These are phyloP conservation scores for Penicillium subrubescens DNA, from an alignment of 495 filamentous ascomycete genomes.

Conservation along the genomic window DNA sequence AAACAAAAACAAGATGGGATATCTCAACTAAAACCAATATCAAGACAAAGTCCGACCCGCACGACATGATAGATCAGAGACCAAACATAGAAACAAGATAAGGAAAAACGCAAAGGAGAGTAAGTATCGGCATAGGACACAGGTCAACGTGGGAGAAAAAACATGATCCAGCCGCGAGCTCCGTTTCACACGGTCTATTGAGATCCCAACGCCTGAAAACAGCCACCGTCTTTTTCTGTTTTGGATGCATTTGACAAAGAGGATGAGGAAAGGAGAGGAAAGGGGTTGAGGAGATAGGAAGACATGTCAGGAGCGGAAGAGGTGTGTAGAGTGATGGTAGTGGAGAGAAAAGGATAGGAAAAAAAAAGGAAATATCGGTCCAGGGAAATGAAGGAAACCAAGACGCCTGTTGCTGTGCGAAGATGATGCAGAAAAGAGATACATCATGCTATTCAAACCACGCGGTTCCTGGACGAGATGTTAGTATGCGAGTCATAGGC, in stretches of 20 bases:
- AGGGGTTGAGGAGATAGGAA: conserved; percentile 3
- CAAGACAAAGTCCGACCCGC: conserved; percentile 8
- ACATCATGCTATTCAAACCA: conserved; percentile 27
- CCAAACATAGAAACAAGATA: neutral
- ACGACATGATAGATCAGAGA: conserved; percentile 7
- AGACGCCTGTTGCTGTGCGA: conserved; percentile 21
- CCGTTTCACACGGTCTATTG: conserved; percentile 10
- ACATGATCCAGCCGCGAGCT: conserved; percentile 5
- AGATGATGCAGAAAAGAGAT: neutral
- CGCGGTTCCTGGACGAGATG: conserved; percentile 27
- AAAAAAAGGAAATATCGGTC: conserved; percentile 1
- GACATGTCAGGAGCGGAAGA: conserved; percentile 5
- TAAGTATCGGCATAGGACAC: neutral
- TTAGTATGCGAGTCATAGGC: conserved; percentile 5
- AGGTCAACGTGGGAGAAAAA: neutral
- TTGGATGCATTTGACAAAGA: neutral
- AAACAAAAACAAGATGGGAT: conserved; percentile 33
- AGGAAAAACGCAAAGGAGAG: conserved; percentile 1
- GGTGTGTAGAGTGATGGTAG: neutral
- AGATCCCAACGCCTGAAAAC: conserved; percentile 17
- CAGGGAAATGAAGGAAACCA: neutral
- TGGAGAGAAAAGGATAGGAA: neutral
- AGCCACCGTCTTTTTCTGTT: conserved; percentile 5
- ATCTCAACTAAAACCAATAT: conserved; percentile 20
- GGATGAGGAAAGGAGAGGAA: neutral